Conservation (phyloP, 305 asterid genomes). For the Andrographis paniculata region DNA sequence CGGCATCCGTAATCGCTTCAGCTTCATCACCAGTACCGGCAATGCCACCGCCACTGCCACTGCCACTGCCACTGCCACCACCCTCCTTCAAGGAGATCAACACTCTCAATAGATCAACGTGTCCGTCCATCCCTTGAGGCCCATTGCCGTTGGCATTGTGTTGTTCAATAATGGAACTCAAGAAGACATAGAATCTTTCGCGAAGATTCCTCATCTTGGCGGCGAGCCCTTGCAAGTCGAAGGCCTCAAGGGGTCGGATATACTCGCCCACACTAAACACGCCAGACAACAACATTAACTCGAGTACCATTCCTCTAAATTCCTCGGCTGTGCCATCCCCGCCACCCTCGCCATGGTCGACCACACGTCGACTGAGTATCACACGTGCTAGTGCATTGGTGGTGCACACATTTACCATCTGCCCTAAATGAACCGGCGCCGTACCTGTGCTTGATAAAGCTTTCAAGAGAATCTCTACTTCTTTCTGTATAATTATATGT, state of each 20-base stretch:
- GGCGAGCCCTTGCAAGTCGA: constrained; percentile 66
- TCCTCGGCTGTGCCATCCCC: constrained; percentile 65
- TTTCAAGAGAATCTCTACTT: constrained; percentile 40
- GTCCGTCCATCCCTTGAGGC: constrained; percentile 3
- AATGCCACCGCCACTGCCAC: too few relatives aligned
- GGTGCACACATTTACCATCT: constrained; percentile 52
- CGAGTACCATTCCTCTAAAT: constrained; percentile 61
- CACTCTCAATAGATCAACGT: constrained; percentile 42
- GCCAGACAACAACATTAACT: too few relatives aligned
- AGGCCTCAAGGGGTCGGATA: constrained; percentile 51
- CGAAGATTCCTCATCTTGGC: constrained; percentile 73
- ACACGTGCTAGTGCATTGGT: constrained; percentile 65
- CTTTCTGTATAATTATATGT: too few relatives aligned
- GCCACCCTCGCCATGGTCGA: constrained; percentile 37
- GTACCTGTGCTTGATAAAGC: constrained; percentile 36
- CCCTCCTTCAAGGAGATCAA: constrained; percentile 41
- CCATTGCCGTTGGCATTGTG: constrained; percentile 56
- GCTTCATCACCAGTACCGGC: constrained; percentile 39
- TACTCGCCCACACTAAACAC: constrained; percentile 73
- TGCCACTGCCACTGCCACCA: constrained; percentile 36
- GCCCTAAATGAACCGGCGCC: constrained; percentile 35
- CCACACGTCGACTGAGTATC: too few relatives aligned
- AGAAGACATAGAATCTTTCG: constrained; percentile 54
- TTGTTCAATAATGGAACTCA: constrained; percentile 33
- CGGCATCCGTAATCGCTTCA: too few relatives aligned